These are phyloP conservation scores for Ustilago trichophora DNA, from an alignment of 1,284 basidiomycete species.

Conservation along the genomic window DNA sequence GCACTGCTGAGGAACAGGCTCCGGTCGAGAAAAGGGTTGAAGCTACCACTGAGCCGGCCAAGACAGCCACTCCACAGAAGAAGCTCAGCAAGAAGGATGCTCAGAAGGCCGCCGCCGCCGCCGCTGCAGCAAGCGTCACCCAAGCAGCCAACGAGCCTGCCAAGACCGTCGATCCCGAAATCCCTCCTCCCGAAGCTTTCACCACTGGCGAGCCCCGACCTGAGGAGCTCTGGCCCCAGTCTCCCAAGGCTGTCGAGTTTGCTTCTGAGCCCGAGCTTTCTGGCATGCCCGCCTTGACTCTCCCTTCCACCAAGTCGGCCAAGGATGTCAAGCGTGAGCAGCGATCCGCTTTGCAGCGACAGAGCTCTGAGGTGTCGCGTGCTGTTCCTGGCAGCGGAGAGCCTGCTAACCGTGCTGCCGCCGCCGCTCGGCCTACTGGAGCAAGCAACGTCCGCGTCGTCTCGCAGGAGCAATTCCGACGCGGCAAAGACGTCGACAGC, in stretches of 20 bases:
- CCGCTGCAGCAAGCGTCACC: slow-evolving; percentile 4
- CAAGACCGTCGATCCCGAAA: slow-evolving; percentile 14
- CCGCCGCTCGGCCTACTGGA: slow-evolving; percentile 32
- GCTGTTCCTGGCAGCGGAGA: slow-evolving; percentile 21
- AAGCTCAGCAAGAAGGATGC: slow-evolving; percentile 30
- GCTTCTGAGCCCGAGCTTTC: slow-evolving; percentile 53
- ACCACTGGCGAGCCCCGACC: slow-evolving; percentile 39
- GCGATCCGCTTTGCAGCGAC: slow-evolving; percentile 27
- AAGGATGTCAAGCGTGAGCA: slow-evolving; percentile 38
- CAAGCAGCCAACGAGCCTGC: slow-evolving; percentile 5
- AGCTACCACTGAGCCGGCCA: slow-evolving; percentile 2
- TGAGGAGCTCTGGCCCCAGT: slow-evolving; percentile 59
- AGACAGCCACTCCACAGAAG: slow-evolving; percentile 15
- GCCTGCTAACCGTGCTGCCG: slow-evolving; percentile 16
- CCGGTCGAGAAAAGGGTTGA: neutral
- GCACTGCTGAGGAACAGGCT: slow-evolving; percentile 4
- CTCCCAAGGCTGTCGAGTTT: slow-evolving; percentile 59
- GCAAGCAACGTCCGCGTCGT: slow-evolving; percentile 55
- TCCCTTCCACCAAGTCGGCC: slow-evolving; percentile 16
- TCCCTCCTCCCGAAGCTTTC: slow-evolving; percentile 28
- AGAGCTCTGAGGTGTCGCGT: slow-evolving; percentile 10
- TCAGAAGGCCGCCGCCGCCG: slow-evolving; percentile 23
- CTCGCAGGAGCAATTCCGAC: slow-evolving; percentile 51
- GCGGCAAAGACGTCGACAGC: slow-evolving; percentile 16
- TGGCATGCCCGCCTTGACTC: slow-evolving; percentile 25